These are phyloP conservation scores for Silene vulgaris DNA, from an alignment of 179 eudicot species.

Conservation along the genomic window DNA sequence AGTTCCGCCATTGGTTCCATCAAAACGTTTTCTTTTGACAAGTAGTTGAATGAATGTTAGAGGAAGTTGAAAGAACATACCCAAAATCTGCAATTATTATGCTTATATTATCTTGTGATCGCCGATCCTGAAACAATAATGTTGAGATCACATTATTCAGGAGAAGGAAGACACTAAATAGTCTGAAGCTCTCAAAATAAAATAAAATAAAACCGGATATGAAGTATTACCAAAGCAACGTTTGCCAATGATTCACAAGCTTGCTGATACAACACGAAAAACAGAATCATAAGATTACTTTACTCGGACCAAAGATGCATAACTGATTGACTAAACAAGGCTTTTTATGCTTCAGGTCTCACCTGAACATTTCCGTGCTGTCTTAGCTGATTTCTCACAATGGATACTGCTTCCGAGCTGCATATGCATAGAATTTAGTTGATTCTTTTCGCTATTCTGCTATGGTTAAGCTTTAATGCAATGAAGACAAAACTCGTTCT, in stretches of 20 bases:
- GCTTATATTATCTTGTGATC: constrained; percentile 85
- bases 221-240: constrained; percentile 63
- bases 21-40: not conserved
- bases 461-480: too few species aligned
- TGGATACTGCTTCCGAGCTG: constrained; percentile 76
- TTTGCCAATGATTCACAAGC: constrained; percentile 83
- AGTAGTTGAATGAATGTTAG: not conserved
- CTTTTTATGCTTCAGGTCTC: constrained; percentile 7
- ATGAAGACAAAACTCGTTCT: too few species aligned
- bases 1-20: too few species aligned
- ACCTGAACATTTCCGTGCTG: constrained; percentile 95
- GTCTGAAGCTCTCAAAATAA: not conserved
- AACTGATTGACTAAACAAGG: not conserved
- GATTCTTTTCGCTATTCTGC: too few species aligned
- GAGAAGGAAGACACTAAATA: not conserved
- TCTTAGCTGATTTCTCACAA: constrained; percentile 71
- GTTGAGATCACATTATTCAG: constrained; percentile 5
- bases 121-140: constrained; percentile 55
- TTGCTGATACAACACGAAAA: constrained; percentile 38
- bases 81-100: constrained; percentile 89
- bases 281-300: not conserved
- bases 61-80: constrained; percentile 34
- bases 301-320: not conserved
- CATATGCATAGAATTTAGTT: constrained; percentile 18
- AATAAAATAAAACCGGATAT: not conserved